Evolutionary conservation across 2,329 filamentous ascomycete genomes (phyloP), one percentile per base, ranked within the genome.

Genomic region (Botrytis hyacinthi): DNA sequence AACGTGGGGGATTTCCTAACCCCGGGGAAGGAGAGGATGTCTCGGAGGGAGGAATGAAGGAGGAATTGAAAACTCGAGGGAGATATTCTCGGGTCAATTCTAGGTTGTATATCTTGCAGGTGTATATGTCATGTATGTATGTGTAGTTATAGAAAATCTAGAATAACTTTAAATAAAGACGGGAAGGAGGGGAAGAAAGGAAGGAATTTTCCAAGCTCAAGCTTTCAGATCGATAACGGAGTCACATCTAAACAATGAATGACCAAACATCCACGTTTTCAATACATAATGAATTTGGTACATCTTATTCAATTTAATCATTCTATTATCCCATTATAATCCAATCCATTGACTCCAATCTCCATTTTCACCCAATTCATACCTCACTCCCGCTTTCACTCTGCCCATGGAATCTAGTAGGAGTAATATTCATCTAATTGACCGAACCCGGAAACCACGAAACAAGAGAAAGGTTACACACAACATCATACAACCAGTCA

Each of bases 151-250:
- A 62, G 9, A 46, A 35, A 46, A 37, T 48, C 20, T 35, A 48
- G 29, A 29, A 54, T 22, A 54, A 29, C 32, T 29, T 40, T 16
- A 29, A n/a, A 29, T n/a, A 42, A 20, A 29, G 37, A 44, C 40
- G n/a, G 37, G 37, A 32, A 44, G n/a, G 26, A 42, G 61, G 61
- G n/a, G n/a, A 40, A 40, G 32, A 26, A 54, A 67, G 46, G 46
- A 69, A 68, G 66, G 35, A 54, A 68, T 57, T 69, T 59, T 44
- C 37, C 35, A 42, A 29, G 32, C 18, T 32, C 48, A 57, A 57
- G 66, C 48, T 57, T 29, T 57, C n/a, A 44, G n/a, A n/a, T 68
- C 37, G 66, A 68, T 68, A 68, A 68, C 66, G 66, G 66, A 68
- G 66, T 54, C 44, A 54, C 32, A 68, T 57, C 35, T 42, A 9